phyloP scores from a whole-genome alignment of 192 early-diverging fungal species.

The Backusella tuberculispora region DNA sequence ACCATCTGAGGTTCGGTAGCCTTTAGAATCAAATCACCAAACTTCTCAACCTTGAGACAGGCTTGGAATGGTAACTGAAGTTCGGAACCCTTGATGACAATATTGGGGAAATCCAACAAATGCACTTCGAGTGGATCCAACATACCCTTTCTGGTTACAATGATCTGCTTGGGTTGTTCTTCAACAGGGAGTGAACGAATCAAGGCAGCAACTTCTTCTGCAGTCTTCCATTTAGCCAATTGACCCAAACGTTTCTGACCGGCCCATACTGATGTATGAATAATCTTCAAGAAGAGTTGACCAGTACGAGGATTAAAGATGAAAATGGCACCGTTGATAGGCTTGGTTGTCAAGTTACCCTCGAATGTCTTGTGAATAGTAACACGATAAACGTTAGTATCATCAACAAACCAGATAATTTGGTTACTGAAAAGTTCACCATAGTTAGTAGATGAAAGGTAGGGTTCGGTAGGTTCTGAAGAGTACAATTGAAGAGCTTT shows the following conservation, averaged over 20 bases:
- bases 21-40: slow-evolving; percentile 97
- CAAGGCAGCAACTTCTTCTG: slow-evolving; percentile 99
- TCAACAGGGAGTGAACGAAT: slow-evolving; percentile 98
- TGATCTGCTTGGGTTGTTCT: slow-evolving; percentile 99
- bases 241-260: slow-evolving; percentile 99
- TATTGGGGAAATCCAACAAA: slow-evolving; percentile 97
- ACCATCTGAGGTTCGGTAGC: slow-evolving; percentile 98
- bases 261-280: slow-evolving; percentile 99
- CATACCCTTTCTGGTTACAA: slow-evolving; percentile 99
- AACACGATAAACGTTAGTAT: slow-evolving; percentile 99
- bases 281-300: slow-evolving; percentile 98
- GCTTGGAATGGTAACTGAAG: slow-evolving; percentile 98
- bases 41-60: slow-evolving; percentile 97
- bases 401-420: slow-evolving; percentile 99
- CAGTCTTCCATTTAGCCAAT: slow-evolving; percentile 99
- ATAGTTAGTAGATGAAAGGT: slow-evolving; percentile 93
- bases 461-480: slow-evolving; percentile 98
- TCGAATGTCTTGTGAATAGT: slow-evolving; percentile 99
- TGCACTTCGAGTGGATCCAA: slow-evolving; percentile 98
- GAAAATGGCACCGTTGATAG: slow-evolving; percentile 99
- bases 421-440: slow-evolving; percentile 97
- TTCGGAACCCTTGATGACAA: slow-evolving; percentile 97
- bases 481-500: slow-evolving; percentile 99
- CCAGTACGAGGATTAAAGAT: slow-evolving; percentile 99
- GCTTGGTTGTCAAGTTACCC: slow-evolving; percentile 99